Evolutionary conservation across 208 protist genomes (phyloP).

Genomic region (Vickermania spadyakhi): DNA sequence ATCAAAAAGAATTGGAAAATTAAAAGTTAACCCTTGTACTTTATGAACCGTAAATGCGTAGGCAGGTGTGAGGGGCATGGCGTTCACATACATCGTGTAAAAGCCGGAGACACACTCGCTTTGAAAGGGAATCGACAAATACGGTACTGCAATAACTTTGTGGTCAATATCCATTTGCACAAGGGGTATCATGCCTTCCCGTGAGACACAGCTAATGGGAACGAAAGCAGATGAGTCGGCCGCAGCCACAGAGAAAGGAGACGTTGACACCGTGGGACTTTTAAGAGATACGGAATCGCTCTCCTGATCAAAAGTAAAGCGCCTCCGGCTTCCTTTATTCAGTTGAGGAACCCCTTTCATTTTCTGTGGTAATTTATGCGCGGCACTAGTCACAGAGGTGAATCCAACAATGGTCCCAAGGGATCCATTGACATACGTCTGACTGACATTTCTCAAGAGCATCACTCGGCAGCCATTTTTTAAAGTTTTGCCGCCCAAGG

Average conservation of each 20-base stretch:
- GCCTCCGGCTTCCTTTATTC: not conserved
- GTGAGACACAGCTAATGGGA: not conserved
- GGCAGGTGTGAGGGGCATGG: constrained; percentile 68
- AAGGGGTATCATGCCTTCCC: constrained; percentile 27
- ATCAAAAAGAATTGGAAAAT: constrained; percentile 66
- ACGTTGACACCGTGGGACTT: not conserved
- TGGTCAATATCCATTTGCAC: constrained; percentile 65
- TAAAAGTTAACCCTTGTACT: constrained; percentile 76
- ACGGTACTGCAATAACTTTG: constrained; percentile 64
- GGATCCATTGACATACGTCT: constrained; percentile 60
- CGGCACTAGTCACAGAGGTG: constrained; percentile 13
- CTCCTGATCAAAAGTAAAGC: not conserved
- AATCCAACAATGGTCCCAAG: constrained; percentile 69
- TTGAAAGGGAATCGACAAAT: constrained; percentile 29
- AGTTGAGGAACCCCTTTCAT: not conserved
- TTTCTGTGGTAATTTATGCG: constrained; percentile 28
- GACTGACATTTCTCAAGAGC: constrained; percentile 70
- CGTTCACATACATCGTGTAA: constrained; percentile 25
- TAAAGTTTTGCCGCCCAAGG: constrained; percentile 62
- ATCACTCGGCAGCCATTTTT: constrained; percentile 85
- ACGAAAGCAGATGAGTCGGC: not conserved
- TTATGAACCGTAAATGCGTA: constrained; percentile 91
- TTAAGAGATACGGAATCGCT: too few species aligned
- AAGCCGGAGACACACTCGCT: constrained; percentile 15
- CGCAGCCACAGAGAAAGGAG: too few species aligned